phyloP scores from a whole-genome alignment of 345 rosid genomes.

The Dipteronia sinensis region DNA sequence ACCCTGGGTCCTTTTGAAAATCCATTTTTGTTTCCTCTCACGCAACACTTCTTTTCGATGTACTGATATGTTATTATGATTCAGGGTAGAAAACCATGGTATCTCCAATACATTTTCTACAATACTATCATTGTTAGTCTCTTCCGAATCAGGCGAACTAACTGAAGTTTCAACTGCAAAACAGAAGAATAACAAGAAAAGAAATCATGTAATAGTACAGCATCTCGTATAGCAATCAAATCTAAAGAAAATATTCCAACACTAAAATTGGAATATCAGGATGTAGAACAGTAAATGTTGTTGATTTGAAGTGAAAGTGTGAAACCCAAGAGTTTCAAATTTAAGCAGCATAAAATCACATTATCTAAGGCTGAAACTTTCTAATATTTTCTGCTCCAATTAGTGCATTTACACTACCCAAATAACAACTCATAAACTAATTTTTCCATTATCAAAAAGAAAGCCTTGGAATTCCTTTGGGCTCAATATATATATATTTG shows the following conservation, averaged over 20 bases:
- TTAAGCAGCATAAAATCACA: background rate
- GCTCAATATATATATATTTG: background rate
- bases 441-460: background rate
- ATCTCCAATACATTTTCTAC: constrained; percentile 28
- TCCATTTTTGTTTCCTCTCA: constrained; percentile 57
- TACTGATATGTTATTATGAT: constrained; percentile 18
- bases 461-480: background rate
- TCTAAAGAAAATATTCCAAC: background rate
- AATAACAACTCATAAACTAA: background rate
- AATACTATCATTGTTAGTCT: constrained; percentile 1
- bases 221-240: background rate
- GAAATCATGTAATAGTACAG: background rate
- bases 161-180: constrained; percentile 22
- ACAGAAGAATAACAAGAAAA: background rate
- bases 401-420: background rate
- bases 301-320: background rate
- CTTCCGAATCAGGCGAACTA: constrained; percentile 8
- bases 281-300: background rate
- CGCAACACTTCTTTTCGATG: constrained; percentile 54
- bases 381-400: background rate
- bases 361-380: background rate
- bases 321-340: background rate
- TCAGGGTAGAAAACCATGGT: constrained; percentile 41
- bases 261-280: background rate
- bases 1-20: constrained; percentile 37